Evolutionary conservation across 2,329 filamentous ascomycete species (phyloP).

Genomic region (Chalara sp.): DNA sequence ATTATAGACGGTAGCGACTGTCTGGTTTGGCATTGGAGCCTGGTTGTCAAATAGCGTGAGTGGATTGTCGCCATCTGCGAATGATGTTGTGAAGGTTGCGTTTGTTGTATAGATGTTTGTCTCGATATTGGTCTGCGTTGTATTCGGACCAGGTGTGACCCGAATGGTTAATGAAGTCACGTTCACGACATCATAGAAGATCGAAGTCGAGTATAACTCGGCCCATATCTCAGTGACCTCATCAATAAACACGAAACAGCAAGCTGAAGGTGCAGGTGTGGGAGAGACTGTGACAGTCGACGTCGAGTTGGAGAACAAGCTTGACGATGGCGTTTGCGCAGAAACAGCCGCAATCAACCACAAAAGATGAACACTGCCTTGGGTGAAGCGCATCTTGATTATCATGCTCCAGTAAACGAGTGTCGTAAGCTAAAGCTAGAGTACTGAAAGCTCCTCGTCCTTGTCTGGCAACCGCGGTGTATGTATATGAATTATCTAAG

Average conservation of each 20-base stretch:
- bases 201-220: neutral
- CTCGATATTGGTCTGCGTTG: neutral
- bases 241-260: constrained; percentile 1
- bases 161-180: neutral
- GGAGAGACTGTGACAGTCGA: neutral
- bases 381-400: neutral
- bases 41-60: constrained; percentile 25
- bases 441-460: no score
- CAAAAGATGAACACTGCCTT: no score
- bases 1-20: neutral
- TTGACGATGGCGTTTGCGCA: neutral
- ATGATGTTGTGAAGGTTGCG: neutral
- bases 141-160: constrained; percentile 1
- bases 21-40: constrained; percentile 26
- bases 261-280: neutral
- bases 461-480: no score
- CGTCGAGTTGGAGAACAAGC: neutral
- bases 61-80: constrained; percentile 13
- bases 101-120: constrained; percentile 2
- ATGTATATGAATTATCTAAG: no score
- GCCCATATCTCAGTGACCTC: neutral
- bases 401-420: neutral
- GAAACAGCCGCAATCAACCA: no score
- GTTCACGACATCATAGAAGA: neutral
- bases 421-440: neutral